Base-by-base conservation (phyloP, 202 grass and related monocot species). In the Miscanthus sacchariflorus region DNA sequence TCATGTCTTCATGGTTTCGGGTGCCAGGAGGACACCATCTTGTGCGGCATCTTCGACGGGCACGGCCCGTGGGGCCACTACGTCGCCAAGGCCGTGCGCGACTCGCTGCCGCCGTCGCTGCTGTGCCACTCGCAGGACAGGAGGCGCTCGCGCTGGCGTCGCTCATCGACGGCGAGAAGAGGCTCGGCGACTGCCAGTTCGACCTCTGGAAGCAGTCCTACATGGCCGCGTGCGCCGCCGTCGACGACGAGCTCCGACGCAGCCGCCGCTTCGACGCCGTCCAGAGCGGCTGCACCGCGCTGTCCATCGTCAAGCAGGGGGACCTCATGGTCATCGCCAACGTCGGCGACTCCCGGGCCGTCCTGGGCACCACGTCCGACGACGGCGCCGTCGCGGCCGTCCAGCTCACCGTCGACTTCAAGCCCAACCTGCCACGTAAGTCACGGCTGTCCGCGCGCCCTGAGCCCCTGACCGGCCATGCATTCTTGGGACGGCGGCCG, bases 61-160 rank as follows among this genome's bases (percentile, higher is more conserved):
- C 97, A 99, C 38, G 97, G 97, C 5, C 90, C 82, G 25, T 99
- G 97, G 97, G 97, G 97, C 10, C 95, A 97, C 80, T 97, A 99
- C 87, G 93, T 99, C 0, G 84, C 97, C 27, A 99, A 97, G 75
- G 81, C 56, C 6, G 95, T 95, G 46, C 66, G 87, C 52, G 89
- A 97, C 56, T 87, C 91, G 45, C 84, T 99, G 74, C 95, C 97
- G 78, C 43, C 90, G 65, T 85, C 94, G 85, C 90, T 99, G 72
- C 87, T 97, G 35, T 81, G 91, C 85, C 90, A 92, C 58, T 95
- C 28, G 28, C 28, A 30, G 28, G 91, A 88, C 95, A 93, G 76
- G 97, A 99, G 85, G 91, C 97, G 5, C 27, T 97, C 9, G 19
- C 88, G 23, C 70, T 95, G 45, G 83, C 91, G 27, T 80, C 91